Evolutionary conservation across 257 asterid species (phyloP), one percentile per base, ranked within the genome.

Genomic region (Solanum microdontum): DNA sequence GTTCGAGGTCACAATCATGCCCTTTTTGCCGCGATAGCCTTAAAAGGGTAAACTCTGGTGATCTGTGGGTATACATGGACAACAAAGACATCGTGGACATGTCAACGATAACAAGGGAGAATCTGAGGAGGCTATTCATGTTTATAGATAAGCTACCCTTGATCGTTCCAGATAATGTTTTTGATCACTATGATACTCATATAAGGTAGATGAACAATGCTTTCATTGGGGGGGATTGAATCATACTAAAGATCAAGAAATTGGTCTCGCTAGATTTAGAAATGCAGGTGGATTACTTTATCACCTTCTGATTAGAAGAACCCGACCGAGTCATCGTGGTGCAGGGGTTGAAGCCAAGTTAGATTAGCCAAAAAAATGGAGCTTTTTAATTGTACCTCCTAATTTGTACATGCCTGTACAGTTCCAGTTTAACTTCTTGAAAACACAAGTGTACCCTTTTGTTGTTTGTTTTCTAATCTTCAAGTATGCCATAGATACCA

Each of bases 1-100:
- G 93, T 15, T 60, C 95, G 13, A 93, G 96, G 91, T 97, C 99
- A 40, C 98, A 97, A 26, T 97, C 99, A 11, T 97, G 99, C 89
- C 99, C 99, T 17, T 97, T 96, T 83, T 97, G 99, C 91, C 98
- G 99, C 4, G 98, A 96, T 90, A 93, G 99, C 93, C 89, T 97
- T 62, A 96, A 93, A 93, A 92, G 98, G 83, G 99, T 96, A 36
- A 90, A 93, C 90, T 97, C 99, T 0, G 89, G 93, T 48, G 99
- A 97, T 87, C 93, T 97, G 26, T 97, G 99, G 99, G 99, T 97
- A 48, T 93, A 91, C 89, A 87, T 95, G 90, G 98, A 95, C 87
- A 88, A 90, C 88, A 93, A 89, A 91, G 99, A 97, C 48, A 91
- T 90, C 8, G 73, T 94, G 39, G 98, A 96, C 93, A 93, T 92